Base-by-base conservation (phyloP, 352 stramenopile species). In the Globisporangium yorkense region DNA sequence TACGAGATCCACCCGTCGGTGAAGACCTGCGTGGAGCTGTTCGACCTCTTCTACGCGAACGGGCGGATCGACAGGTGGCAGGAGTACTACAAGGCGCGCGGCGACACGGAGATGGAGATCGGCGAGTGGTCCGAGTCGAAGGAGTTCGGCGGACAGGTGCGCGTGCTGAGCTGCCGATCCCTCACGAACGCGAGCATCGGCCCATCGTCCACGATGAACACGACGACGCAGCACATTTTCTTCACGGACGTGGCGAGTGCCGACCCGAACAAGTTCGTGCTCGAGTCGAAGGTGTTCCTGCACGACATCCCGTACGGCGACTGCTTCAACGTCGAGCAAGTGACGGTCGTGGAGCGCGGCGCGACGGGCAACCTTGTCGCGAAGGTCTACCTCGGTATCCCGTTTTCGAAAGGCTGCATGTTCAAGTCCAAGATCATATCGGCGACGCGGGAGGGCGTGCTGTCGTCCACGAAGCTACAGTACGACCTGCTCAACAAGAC, bases 401-500 rank as follows among this genome's bases (percentile, higher is more conserved):
- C 84, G 40, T 94, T 94, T 56, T 92, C 84, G 7, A 94, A 92
- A 51, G 84, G 84, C 5, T 94, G 84, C 56, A 91, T 94, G 81
- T 94, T 92, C 62, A 94, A 94, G 66, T 92, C 81, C 37, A 94
- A 92, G 68, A 94, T 94, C 54, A 91, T 94, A 41, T 89, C 82
- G 0, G 77, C 84, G 15, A 94, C 82, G 39, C 66, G 72, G 13
- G 80, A 88, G 48, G 76, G 77, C 24, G 75, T 88, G 51, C 61
- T 27, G 31, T 75, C 74, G 43, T 88, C 78, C 9, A 75, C 69
- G 3, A 75, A 71, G 24, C 61, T 88, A 31, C 72, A 75, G 54
- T 87, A 85, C 51, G 75, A 91, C 37, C 59, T 80, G 55, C 72
- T 88, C 43, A 87, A 88, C 53, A 75, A 74, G 41, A 74, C 59